phyloP scores from a whole-genome alignment of 257 asterid species.

The Solanum bulbocastanum region DNA sequence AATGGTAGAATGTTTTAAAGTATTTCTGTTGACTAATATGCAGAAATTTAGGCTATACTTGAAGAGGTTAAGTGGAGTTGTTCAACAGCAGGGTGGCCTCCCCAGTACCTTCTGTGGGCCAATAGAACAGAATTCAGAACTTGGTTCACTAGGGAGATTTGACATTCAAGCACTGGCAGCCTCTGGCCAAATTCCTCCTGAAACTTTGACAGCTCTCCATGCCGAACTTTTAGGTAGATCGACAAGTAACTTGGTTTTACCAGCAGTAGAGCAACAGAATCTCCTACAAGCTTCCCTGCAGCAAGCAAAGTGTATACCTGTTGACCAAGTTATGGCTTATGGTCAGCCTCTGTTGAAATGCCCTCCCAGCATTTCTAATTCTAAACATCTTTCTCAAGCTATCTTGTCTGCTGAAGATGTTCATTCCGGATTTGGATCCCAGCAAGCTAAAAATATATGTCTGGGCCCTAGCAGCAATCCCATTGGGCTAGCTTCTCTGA shows the following conservation, averaged over 20 bases:
- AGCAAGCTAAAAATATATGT: slow-evolving; percentile 35
- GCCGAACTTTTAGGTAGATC: slow-evolving; percentile 58
- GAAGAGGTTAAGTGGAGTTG: slow-evolving; percentile 73
- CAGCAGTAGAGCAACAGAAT: slow-evolving; percentile 46
- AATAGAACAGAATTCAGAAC: slow-evolving; percentile 42
- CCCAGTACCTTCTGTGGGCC: slow-evolving; percentile 48
- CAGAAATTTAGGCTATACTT: slow-evolving; percentile 79
- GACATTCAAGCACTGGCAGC: slow-evolving; percentile 64
- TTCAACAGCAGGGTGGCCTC: slow-evolving; percentile 58
- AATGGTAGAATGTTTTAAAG: not conserved
- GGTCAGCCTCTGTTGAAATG: slow-evolving; percentile 50
- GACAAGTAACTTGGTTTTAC: slow-evolving; percentile 37
- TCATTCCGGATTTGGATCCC: slow-evolving; percentile 30
- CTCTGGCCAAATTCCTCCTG: slow-evolving; percentile 60
- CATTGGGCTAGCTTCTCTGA: slow-evolving; percentile 21
- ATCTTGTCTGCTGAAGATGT: slow-evolving; percentile 22
- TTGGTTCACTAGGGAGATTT: slow-evolving; percentile 47
- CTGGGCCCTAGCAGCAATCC: slow-evolving; percentile 22
- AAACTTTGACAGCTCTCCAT: slow-evolving; percentile 56
- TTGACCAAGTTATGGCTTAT: slow-evolving; percentile 40
- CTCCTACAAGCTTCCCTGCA: slow-evolving; percentile 45
- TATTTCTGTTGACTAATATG: slow-evolving; percentile 14
- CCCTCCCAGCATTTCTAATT: slow-evolving; percentile 30
- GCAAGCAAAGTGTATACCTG: slow-evolving; percentile 35
- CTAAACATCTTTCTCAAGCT: slow-evolving; percentile 35